Conservation (phyloP, 1,139 yeast species). For the Meyerozyma smithsonii region DNA sequence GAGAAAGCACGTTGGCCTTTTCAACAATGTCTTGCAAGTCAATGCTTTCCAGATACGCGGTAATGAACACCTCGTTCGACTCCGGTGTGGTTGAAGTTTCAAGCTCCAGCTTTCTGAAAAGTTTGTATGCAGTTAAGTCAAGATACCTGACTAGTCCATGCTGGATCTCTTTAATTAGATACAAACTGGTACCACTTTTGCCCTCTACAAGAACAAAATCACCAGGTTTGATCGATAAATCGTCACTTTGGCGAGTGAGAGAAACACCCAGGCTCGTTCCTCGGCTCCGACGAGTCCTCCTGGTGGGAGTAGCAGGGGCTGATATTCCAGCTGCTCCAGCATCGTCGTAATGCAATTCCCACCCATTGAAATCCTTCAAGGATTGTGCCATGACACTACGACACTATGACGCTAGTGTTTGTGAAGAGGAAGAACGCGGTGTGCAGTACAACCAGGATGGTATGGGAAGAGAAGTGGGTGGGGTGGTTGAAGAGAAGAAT, state of each 20-base stretch:
- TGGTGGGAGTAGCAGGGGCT: background rate
- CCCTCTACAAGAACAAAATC: constrained; percentile 30
- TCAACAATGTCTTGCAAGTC: constrained; percentile 24
- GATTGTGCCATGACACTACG: background rate
- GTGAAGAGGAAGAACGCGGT: background rate
- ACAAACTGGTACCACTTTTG: constrained; percentile 19
- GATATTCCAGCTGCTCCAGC: too few species aligned
- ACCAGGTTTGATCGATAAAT: constrained; percentile 35
- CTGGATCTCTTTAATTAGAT: constrained; percentile 35
- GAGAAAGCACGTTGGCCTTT: constrained; percentile 31
- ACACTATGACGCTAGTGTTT: too few species aligned
- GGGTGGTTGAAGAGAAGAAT: too few species aligned
- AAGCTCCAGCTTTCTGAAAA: constrained; percentile 23
- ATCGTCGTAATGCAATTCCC: background rate
- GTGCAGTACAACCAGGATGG: background rate
- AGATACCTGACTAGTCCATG: constrained; percentile 36
- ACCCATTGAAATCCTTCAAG: background rate
- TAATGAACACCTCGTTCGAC: constrained; percentile 36
- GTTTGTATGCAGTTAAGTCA: constrained; percentile 36
- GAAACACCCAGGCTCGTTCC: constrained; percentile 10
- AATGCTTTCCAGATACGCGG: constrained; percentile 34
- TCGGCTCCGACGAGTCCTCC: background rate
- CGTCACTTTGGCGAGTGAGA: constrained; percentile 29
- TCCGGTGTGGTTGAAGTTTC: constrained; percentile 10
- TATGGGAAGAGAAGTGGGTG: too few species aligned